phyloP scores from a whole-genome alignment of 2,329 filamentous ascomycete genomes.

The Ceratocystis huliohia region DNA sequence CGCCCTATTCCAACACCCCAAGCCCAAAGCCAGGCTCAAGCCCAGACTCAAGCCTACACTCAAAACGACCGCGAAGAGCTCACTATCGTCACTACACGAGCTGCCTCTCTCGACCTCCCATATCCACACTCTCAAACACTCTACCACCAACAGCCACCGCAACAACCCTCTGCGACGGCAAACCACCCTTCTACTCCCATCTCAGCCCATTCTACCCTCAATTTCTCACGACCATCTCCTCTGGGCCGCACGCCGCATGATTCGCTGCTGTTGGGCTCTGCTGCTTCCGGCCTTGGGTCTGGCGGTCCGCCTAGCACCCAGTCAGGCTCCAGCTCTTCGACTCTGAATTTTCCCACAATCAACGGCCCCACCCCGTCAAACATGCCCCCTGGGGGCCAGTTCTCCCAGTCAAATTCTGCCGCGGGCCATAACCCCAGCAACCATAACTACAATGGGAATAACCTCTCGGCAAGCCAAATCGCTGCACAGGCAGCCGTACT shows the following conservation, averaged over 20 bases:
- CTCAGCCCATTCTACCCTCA: constrained; percentile 18
- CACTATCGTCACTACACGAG: constrained; percentile 47
- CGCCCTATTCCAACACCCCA: constrained; percentile 25
- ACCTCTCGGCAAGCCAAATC: constrained; percentile 58
- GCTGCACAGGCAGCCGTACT: constrained; percentile 68
- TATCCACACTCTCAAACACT: constrained; percentile 14
- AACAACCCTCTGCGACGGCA: background rate
- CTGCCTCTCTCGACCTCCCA: constrained; percentile 20
- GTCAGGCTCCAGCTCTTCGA: constrained; percentile 11
- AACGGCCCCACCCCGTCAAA: constrained; percentile 2
- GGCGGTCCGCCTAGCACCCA: constrained; percentile 11
- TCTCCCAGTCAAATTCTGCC: constrained; percentile 28
- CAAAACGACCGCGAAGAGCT: constrained; percentile 64
- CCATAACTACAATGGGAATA: constrained; percentile 24
- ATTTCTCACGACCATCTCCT: constrained; percentile 19
- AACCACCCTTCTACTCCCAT: constrained; percentile 7
- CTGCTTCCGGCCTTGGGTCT: constrained; percentile 1
- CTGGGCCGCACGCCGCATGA: constrained; percentile 19
- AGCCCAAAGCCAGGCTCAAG: constrained; percentile 45
- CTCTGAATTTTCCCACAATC: constrained; percentile 41
- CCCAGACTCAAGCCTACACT: constrained; percentile 52
- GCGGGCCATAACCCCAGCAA: background rate
- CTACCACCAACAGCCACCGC: constrained; percentile 25
- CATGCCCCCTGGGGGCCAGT: constrained; percentile 25
- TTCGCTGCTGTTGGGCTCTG: constrained; percentile 12